Conservation (phyloP, 345 rosid species). For the Linum trigynum region DNA sequence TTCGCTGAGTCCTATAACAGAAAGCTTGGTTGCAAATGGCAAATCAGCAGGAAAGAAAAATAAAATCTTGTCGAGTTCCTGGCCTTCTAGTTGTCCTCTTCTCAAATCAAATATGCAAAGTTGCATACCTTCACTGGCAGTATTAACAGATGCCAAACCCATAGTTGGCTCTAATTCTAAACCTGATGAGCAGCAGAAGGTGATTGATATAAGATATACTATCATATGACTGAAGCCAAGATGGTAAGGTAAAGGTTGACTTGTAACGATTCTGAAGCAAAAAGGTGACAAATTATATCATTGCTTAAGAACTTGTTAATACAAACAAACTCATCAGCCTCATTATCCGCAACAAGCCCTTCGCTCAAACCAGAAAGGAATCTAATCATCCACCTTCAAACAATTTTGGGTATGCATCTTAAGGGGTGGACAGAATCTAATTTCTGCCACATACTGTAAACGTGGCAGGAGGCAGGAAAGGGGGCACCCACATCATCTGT, state of each 20-base stretch:
- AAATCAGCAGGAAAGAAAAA: slow-evolving; percentile 81
- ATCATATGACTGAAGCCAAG: neutral
- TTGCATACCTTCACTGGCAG: slow-evolving; percentile 39
- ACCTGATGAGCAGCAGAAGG: slow-evolving; percentile 12
- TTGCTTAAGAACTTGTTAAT: too few species aligned
- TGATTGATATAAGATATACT: too few species aligned
- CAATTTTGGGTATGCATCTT: too few species aligned
- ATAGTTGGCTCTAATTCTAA: slow-evolving; percentile 26
- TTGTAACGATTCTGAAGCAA: neutral
- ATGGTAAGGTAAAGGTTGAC: neutral
- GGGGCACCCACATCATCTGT: too few species aligned
- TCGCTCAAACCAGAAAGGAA: too few species aligned
- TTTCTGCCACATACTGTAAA: too few species aligned
- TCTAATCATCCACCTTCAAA: too few species aligned
- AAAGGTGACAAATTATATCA: too few species aligned
- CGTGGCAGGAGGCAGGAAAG: too few species aligned
- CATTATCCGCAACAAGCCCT: too few species aligned
- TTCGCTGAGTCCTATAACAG: slow-evolving; percentile 92
- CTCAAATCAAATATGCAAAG: slow-evolving; percentile 84
- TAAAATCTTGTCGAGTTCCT: slow-evolving; percentile 86
- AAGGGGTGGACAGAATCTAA: too few species aligned
- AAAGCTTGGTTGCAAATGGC: slow-evolving; percentile 75
- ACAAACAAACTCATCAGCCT: too few species aligned
- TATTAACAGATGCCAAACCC: slow-evolving; percentile 64
- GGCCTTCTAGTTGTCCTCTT: slow-evolving; percentile 87